Evolutionary conservation across 2,329 filamentous ascomycete genomes (phyloP), one percentile per base, ranked within the genome.

Genomic region (Trichoderma sp.): DNA sequence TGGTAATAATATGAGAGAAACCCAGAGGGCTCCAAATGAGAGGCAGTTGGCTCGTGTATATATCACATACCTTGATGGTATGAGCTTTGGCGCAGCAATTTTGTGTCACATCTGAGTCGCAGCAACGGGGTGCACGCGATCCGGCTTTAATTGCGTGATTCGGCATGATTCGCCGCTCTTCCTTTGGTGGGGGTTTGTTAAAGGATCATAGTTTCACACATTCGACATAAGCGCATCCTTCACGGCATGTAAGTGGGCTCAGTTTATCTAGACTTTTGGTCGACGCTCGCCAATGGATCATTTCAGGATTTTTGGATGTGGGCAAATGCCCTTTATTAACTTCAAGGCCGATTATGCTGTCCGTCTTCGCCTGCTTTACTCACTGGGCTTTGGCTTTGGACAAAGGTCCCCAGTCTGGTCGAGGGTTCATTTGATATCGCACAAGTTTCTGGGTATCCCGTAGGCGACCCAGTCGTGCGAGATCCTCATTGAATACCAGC

Each of bases 321-420:
- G 23, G 12, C 61, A 39, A 39, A 28, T 63, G 39, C 39, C 85
- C n/a, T 50, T 15, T 4, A 32, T 47, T 20, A 47, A 43, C 53
- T 28, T 32, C 7, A 4, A 34, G 28, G 43, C 43, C n/a, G 43
- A 50, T 4, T 50, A 39, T 39, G 39, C 39, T 9, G 43, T 50
- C 43, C 30, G 32, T 20, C 12, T 9, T 50, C 20, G 20, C 34
- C 55, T 23, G 26, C n/a, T 34, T n/a, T 28, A 26, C 13, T 94
- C 80, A 95, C 85, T 81, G 80, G n/a, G 83, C 84, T 74, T 80
- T 85, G 30, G 88, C 88, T 74, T 84, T 84, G 67, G 83, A 85
- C 89, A 97, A 90, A 1, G 96, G 96, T 0, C 96, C 96, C 96
- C 96, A 99, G 80, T 98, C 96, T 78, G 94, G 91, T 72, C 92